phyloP scores from a whole-genome alignment of 2,329 filamentous ascomycete genomes.

The Colletotrichum plurivorum region DNA sequence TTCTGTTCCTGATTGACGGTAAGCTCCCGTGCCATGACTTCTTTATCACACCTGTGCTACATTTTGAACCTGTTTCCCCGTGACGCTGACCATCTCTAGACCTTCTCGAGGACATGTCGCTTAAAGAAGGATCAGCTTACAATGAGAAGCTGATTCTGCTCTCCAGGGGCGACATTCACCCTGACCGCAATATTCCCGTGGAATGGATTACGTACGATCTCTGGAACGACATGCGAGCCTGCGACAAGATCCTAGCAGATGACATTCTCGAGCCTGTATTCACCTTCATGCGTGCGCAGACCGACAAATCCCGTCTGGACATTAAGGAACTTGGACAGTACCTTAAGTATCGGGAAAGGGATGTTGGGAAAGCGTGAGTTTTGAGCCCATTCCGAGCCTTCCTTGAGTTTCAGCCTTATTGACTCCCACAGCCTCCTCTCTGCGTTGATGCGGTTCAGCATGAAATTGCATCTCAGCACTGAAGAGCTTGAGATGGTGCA shows the following conservation, averaged over 20 bases:
- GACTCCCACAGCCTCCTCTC: conserved; percentile 46
- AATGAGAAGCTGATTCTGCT: conserved; percentile 10
- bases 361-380: conserved; percentile 23
- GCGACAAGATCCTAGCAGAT: conserved; percentile 1
- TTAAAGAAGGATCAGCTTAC: conserved; percentile 14
- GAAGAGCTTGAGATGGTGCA: conserved; percentile 45
- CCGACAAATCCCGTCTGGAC: conserved; percentile 7
- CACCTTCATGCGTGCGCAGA: conserved; percentile 22
- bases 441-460: conserved; percentile 55
- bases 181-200: conserved; percentile 4
- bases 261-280: conserved; percentile 12
- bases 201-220: conserved; percentile 26
- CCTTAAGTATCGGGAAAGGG: conserved; percentile 20
- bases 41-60: not conserved
- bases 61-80: not conserved
- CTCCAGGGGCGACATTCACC: not conserved
- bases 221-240: conserved; percentile 14
- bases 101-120: conserved; percentile 13
- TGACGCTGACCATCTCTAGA: not conserved
- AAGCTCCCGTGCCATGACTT: not conserved
- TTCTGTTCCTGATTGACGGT: conserved; percentile 20
- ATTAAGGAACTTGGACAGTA: conserved; percentile 14
- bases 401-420: too few species aligned
- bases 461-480: conserved; percentile 47
- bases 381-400: too few species aligned